phyloP scores from a whole-genome alignment of 164 flowering plant genomes.

The Brasenia schreberi region DNA sequence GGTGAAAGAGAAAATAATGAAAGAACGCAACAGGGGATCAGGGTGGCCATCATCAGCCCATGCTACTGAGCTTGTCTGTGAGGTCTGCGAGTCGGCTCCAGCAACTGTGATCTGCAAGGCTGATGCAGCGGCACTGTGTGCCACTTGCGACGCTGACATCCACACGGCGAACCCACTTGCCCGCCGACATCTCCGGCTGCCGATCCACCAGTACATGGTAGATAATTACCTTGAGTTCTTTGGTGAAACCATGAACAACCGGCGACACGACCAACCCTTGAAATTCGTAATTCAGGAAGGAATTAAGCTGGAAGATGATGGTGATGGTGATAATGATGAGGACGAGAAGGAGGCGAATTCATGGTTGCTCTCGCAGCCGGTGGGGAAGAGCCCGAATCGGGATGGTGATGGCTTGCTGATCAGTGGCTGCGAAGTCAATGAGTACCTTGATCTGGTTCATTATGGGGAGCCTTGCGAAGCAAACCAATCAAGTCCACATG shows the following conservation, averaged over 20 bases:
- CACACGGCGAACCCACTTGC: slow-evolving; percentile 88
- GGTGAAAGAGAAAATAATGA: too few relatives aligned
- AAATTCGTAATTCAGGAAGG: background rate
- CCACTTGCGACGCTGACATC: slow-evolving; percentile 57
- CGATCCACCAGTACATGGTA: slow-evolving; percentile 22
- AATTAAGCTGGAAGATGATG: background rate
- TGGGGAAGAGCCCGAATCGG: slow-evolving; percentile 1
- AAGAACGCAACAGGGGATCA: too few relatives aligned
- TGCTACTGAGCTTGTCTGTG: too few relatives aligned
- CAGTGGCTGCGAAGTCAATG: background rate
- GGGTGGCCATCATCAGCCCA: too few relatives aligned
- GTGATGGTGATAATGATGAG: slow-evolving; percentile 10
- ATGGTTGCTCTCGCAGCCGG: background rate
- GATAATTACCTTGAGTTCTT: background rate
- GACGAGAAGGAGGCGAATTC: slow-evolving; percentile 17
- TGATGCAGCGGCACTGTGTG: slow-evolving; percentile 73
- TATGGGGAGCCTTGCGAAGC: background rate
- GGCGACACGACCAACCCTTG: background rate
- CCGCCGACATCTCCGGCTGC: slow-evolving; percentile 69
- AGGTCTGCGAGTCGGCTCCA: slow-evolving; percentile 55
- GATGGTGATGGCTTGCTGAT: background rate
- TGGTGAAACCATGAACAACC: background rate
- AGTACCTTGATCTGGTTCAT: background rate
- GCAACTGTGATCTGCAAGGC: slow-evolving; percentile 84
- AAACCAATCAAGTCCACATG: background rate